These are phyloP conservation scores for Lentinula sp. DNA, from an alignment of 768 basidiomycete genomes.

Conservation along the genomic window DNA sequence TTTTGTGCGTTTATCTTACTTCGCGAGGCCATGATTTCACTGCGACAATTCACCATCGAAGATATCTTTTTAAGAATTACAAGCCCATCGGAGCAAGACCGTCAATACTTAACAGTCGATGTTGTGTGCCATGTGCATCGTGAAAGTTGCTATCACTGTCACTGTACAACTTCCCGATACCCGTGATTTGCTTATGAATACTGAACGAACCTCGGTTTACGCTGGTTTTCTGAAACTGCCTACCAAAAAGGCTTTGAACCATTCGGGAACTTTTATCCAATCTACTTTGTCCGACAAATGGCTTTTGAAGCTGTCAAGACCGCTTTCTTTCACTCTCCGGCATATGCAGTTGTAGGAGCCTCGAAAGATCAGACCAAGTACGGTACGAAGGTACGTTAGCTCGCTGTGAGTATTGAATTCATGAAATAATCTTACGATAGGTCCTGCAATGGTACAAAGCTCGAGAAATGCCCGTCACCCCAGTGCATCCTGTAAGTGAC, in stretches of 20 bases:
- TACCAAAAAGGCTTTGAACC: no score
- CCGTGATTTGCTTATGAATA: conserved; percentile 6
- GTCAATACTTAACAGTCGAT: no score
- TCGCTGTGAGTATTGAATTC: neutral
- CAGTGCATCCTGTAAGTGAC: conserved; percentile 65
- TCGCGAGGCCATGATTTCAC: neutral
- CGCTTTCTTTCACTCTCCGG: conserved; percentile 56
- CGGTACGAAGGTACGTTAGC: conserved; percentile 49
- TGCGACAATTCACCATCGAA: neutral
- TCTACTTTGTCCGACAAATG: conserved; percentile 9
- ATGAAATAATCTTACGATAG: conserved; percentile 25
- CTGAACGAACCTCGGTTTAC: neutral
- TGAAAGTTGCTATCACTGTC: neutral
- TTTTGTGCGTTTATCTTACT: neutral
- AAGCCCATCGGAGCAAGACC: no score
- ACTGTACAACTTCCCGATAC: neutral
- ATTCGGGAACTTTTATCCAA: neutral
- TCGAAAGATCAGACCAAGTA: conserved; percentile 75
- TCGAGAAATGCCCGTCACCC: conserved; percentile 54
- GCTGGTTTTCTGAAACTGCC: neutral
- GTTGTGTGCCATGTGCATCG: neutral
- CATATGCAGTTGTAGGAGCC: conserved; percentile 78
- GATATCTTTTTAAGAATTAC: no score
- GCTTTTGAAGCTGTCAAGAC: conserved; percentile 32
- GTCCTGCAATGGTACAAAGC: conserved; percentile 73